phyloP scores from a whole-genome alignment of 257 asterid genomes.

The Coffea canephora region DNA sequence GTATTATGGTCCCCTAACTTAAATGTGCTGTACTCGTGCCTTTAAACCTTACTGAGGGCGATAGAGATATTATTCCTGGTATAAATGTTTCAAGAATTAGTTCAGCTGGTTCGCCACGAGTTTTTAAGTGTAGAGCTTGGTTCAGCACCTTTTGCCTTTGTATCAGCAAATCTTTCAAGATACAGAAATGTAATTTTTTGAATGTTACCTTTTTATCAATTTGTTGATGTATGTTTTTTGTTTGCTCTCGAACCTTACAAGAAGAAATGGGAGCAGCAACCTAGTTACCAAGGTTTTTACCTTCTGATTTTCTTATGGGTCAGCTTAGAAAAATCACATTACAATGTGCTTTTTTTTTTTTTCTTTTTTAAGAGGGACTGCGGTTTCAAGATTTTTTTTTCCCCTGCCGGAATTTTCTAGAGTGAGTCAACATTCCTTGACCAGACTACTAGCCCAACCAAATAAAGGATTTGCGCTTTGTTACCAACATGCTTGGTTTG shows the following conservation, averaged over 20 bases:
- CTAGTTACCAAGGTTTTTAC: not conserved
- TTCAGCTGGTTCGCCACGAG: not conserved
- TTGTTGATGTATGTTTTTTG: not conserved
- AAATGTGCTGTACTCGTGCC: not conserved
- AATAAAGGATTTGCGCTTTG: not conserved
- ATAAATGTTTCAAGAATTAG: not conserved
- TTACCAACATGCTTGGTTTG: not conserved
- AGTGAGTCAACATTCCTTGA: not conserved
- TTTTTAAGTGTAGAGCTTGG: not conserved
- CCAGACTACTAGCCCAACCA: not conserved
- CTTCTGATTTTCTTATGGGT: not conserved
- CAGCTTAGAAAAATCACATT: not conserved
- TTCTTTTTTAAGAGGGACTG: not conserved
- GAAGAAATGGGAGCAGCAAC: not conserved
- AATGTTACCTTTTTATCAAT: not conserved
- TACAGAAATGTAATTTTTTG: not conserved
- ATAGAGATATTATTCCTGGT: not conserved
- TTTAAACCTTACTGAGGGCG: not conserved
- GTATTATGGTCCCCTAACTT: not conserved
- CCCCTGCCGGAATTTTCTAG: not conserved
- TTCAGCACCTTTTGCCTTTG: not conserved
- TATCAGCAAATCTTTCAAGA: not conserved
- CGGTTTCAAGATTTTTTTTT: not conserved
- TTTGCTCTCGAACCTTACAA: not conserved
- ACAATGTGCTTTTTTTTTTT: not conserved